Percentiles rank a stretch among this genome's conserved stretches.
Evolutionary conservation across 257 asterid genomes (phyloP).

Genomic region (Ajuga chamaepitys): DNA sequence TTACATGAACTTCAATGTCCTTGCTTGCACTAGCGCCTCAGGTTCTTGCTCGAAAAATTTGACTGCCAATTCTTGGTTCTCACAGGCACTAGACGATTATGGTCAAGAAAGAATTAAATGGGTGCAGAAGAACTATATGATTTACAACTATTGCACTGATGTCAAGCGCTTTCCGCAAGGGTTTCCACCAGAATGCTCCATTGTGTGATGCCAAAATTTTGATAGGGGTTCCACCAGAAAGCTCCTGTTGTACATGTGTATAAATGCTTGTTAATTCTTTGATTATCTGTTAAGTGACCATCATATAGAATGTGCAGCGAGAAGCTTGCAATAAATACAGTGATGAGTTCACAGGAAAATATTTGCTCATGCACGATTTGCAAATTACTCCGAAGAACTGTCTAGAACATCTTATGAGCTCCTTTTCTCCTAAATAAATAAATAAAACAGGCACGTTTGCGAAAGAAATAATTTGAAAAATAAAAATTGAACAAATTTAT

Average conservation of each 20-base stretch:
- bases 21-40: slow-evolving; percentile 14
- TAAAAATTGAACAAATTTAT: neutral
- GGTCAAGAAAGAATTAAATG: slow-evolving; percentile 29
- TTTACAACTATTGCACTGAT: slow-evolving; percentile 42
- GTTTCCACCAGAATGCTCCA: slow-evolving; percentile 37
- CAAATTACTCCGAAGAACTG: neutral
- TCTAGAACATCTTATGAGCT: neutral
- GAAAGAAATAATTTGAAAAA: no score
- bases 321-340: neutral
- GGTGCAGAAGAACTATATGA: slow-evolving; percentile 43
- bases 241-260: neutral
- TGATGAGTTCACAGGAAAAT: neutral
- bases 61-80: slow-evolving; percentile 28
- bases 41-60: slow-evolving; percentile 27
- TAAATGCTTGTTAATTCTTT: slow-evolving; percentile 1
- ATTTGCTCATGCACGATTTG: neutral
- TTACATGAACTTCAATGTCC: slow-evolving; percentile 38
- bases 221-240: neutral
- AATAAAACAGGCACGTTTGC: no score
- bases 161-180: slow-evolving; percentile 39
- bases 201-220: slow-evolving; percentile 7
- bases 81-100: slow-evolving; percentile 31
- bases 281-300: neutral
- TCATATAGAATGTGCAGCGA: neutral
- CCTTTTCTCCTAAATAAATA: no score